Evolutionary conservation across 192 early-diverging fungal genomes (phyloP).

Genomic region (Coemansia brasiliensis): DNA sequence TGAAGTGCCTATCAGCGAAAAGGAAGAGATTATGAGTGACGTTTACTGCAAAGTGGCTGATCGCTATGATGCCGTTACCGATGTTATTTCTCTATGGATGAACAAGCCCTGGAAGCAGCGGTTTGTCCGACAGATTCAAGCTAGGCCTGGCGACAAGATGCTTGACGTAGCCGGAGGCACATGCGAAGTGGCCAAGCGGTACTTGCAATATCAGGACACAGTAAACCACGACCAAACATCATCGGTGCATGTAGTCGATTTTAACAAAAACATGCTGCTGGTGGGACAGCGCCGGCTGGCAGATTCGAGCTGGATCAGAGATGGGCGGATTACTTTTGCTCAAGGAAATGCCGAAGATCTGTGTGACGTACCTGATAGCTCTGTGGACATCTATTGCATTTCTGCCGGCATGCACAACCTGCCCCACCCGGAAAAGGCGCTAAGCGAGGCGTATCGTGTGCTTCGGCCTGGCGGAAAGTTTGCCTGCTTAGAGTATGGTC

Average conservation of each 20-base stretch:
- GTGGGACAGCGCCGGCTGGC: conserved; percentile 74
- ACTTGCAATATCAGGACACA: conserved; percentile 75
- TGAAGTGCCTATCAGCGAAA: conserved; percentile 74
- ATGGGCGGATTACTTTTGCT: conserved; percentile 65
- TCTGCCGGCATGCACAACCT: conserved; percentile 98
- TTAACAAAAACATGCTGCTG: conserved; percentile 90
- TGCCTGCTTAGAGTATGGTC: conserved; percentile 88
- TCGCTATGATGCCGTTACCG: conserved; percentile 92
- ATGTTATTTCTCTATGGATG: conserved; percentile 81
- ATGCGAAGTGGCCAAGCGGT: conserved; percentile 90
- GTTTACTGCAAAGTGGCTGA: conserved; percentile 87
- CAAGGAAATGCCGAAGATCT: conserved; percentile 87
- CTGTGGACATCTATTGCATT: conserved; percentile 91
- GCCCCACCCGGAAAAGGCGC: conserved; percentile 81
- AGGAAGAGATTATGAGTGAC: conserved; percentile 78
- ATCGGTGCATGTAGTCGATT: conserved; percentile 86
- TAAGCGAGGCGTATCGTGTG: conserved; percentile 86
- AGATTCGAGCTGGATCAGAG: conserved; percentile 34
- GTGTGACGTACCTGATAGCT: conserved; percentile 66
- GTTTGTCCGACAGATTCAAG: conserved; percentile 76
- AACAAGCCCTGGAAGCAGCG: conserved; percentile 92
- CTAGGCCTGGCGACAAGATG: conserved; percentile 73
- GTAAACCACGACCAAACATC: conserved; percentile 61
- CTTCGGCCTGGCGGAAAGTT: conserved; percentile 91
- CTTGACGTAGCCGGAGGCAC: conserved; percentile 97